phyloP scores from a whole-genome alignment of 2,329 filamentous ascomycete species.

The Nakataea oryzae region DNA sequence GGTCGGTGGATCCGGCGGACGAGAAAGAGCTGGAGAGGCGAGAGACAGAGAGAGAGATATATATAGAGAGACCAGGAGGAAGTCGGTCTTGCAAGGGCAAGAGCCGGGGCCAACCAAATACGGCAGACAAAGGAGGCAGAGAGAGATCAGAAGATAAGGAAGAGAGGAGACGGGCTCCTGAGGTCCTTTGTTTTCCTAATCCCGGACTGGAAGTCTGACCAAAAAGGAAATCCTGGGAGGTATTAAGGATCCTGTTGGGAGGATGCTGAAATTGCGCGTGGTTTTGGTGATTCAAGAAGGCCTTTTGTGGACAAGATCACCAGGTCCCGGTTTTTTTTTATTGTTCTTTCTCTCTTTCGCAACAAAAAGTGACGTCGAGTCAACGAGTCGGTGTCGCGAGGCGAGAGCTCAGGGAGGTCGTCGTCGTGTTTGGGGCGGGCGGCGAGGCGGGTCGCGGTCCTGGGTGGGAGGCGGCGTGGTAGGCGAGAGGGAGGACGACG shows the following conservation, averaged over 20 bases:
- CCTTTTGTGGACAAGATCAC: not conserved
- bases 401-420: slow-evolving; percentile 6
- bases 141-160: slow-evolving; percentile 5
- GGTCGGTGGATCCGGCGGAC: not conserved
- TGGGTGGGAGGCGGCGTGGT: not conserved
- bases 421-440: slow-evolving; percentile 1
- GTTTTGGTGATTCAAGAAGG: not conserved
- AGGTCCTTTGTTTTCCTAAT: not conserved
- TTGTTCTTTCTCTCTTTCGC: slow-evolving; percentile 2
- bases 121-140: not conserved
- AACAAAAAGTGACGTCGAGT: slow-evolving; percentile 32
- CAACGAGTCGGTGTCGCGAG: slow-evolving; percentile 32
- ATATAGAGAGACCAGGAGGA: slow-evolving; percentile 6
- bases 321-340: not conserved
- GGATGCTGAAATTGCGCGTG: not conserved
- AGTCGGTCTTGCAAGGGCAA: not conserved
- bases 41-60: not conserved
- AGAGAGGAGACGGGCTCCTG: slow-evolving; percentile 4
- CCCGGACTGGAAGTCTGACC: not conserved
- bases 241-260: slow-evolving; percentile 1
- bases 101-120: not conserved
- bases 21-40: no score
- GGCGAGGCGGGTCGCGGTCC: not conserved
- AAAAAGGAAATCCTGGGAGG: not conserved
- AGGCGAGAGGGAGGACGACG: slow-evolving; percentile 1